Percentiles rank a stretch among this genome's conserved stretches.
These are phyloP conservation scores for Raphanus sativus DNA, from an alignment of 345 rosid genomes.

Conservation along the genomic window DNA sequence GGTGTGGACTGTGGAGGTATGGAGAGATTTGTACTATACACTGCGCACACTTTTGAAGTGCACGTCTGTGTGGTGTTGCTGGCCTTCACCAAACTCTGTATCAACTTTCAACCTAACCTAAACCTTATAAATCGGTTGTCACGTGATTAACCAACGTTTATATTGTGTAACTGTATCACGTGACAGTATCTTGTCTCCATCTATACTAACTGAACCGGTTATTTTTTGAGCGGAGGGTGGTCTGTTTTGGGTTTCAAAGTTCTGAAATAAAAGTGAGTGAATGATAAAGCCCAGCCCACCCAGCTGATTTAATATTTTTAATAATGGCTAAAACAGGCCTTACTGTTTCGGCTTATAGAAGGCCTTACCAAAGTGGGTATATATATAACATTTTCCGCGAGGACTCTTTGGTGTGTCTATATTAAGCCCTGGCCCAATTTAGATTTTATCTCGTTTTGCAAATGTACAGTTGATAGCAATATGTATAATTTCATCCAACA, in stretches of 20 bases:
- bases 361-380: too few species aligned
- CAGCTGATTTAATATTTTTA: neutral
- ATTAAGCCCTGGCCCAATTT: too few species aligned
- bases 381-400: too few species aligned
- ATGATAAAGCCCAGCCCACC: conserved; percentile 7
- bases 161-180: conserved; percentile 32
- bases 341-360: neutral
- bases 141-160: conserved; percentile 39
- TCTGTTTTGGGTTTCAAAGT: neutral
- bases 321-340: neutral
- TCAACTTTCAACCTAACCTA: conserved; percentile 18
- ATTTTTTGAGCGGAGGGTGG: neutral
- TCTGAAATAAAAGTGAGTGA: neutral
- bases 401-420: too few species aligned
- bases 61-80: conserved; percentile 25
- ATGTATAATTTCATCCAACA: too few species aligned
- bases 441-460: too few species aligned
- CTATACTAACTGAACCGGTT: conserved; percentile 6
- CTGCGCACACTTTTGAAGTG: conserved; percentile 27
- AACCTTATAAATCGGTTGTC: conserved; percentile 33
- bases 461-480: too few species aligned
- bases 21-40: conserved; percentile 16
- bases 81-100: conserved; percentile 32
- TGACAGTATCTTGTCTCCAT: conserved; percentile 28
- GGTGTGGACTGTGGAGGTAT: conserved; percentile 25